Conservation (phyloP, 1,139 yeast genomes). For the Pichia sp. region DNA sequence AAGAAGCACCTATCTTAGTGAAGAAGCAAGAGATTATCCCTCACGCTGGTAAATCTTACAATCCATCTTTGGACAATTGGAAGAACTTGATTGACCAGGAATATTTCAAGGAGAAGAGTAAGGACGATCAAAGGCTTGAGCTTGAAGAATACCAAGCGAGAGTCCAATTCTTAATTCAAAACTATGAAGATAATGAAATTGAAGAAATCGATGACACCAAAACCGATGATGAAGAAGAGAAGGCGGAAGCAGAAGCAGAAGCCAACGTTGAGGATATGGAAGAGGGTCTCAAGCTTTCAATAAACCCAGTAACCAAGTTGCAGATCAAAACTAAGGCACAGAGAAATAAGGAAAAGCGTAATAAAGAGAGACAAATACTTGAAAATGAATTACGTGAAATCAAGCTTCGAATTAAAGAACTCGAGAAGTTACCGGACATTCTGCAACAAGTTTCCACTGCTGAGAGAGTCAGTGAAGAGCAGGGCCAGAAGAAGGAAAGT, state of each 20-base stretch:
- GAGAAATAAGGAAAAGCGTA: conserved; percentile 65
- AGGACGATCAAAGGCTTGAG: conserved; percentile 57
- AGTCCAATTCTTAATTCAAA: conserved; percentile 57
- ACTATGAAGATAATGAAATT: conserved; percentile 52
- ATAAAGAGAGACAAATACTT: conserved; percentile 51
- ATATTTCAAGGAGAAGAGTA: conserved; percentile 54
- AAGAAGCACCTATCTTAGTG: conserved; percentile 44
- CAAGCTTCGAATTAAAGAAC: conserved; percentile 49
- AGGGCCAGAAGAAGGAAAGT: conserved; percentile 19
- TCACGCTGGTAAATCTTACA: conserved; percentile 87
- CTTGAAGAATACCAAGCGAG: conserved; percentile 55
- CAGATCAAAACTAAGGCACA: conserved; percentile 74
- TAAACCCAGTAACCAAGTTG: conserved; percentile 61
- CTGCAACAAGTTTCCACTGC: conserved; percentile 31
- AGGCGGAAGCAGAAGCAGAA: conserved; percentile 28
- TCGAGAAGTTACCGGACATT: conserved; percentile 49
- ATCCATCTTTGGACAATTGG: conserved; percentile 88
- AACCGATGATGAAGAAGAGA: conserved; percentile 29
- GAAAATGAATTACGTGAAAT: conserved; percentile 52
- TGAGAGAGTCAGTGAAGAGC: conserved; percentile 13
- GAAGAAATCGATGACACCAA: conserved; percentile 30
- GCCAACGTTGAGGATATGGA: conserved; percentile 28
- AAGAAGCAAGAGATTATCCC: conserved; percentile 47
- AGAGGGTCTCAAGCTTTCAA: conserved; percentile 39
- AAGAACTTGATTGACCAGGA: conserved; percentile 61